Percentiles rank a stretch among this genome's conserved stretches.
These are phyloP conservation scores for Corynespora cassiicola DNA, from an alignment of 2,329 filamentous ascomycete species.

Conservation along the genomic window DNA sequence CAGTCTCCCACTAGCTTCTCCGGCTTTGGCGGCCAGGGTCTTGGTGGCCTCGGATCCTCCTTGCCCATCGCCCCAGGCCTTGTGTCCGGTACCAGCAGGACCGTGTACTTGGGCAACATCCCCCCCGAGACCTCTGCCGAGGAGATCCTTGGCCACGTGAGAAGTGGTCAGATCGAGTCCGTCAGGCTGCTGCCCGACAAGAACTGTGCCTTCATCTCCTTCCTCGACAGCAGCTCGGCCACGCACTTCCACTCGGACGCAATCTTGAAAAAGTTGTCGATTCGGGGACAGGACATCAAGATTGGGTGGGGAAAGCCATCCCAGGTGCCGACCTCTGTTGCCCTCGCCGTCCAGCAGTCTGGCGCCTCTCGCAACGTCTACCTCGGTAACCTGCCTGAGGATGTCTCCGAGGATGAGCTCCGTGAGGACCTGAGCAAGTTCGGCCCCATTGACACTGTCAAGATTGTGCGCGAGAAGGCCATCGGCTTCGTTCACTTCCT, in stretches of 20 bases:
- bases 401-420: conserved; percentile 88
- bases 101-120: conserved; percentile 97
- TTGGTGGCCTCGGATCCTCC: conserved; percentile 72
- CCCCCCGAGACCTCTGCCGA: conserved; percentile 97
- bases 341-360: conserved; percentile 96
- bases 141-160: conserved; percentile 94
- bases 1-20: conserved; percentile 86
- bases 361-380: conserved; percentile 97
- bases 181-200: conserved; percentile 95
- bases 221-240: conserved; percentile 94
- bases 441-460: conserved; percentile 94
- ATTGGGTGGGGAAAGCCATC: conserved; percentile 99
- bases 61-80: conserved; percentile 80
- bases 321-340: conserved; percentile 95
- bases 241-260: conserved; percentile 99
- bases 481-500: conserved; percentile 98
- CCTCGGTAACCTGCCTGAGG: conserved; percentile 89
- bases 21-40: conserved; percentile 65
- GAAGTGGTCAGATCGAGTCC: conserved; percentile 98
- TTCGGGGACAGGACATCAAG: conserved; percentile 99
- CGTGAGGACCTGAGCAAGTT: conserved; percentile 96
- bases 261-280: conserved; percentile 98
- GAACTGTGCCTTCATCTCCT: conserved; percentile 99
- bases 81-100: conserved; percentile 89
- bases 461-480: conserved; percentile 96